A percentile compares a stretch with the other conserved stretches of the same genome.
phyloP scores from a whole-genome alignment of 352 stramenopile genomes.

The Phytopythium vexans region DNA sequence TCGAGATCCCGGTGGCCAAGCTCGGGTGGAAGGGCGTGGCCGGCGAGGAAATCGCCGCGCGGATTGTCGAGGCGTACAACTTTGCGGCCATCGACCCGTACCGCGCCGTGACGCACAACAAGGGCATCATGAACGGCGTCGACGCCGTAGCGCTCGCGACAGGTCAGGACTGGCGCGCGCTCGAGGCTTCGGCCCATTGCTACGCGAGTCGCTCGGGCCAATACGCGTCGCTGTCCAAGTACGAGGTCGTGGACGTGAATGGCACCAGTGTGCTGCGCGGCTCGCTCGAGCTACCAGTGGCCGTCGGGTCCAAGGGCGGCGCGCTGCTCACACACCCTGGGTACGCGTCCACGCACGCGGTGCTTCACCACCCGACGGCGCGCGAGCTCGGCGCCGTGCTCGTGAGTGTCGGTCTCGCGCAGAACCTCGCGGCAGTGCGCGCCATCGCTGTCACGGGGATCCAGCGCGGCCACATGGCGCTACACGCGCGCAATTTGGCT shows the following conservation, averaged over 20 bases:
- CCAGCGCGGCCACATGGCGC: slow-evolving; percentile 85
- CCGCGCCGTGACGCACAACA: slow-evolving; percentile 87
- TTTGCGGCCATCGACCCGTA: slow-evolving; percentile 83
- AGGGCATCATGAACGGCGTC: slow-evolving; percentile 89
- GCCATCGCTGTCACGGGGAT: slow-evolving; percentile 86
- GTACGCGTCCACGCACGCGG: slow-evolving; percentile 72
- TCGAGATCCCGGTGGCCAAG: slow-evolving; percentile 71
- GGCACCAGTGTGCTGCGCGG: slow-evolving; percentile 56
- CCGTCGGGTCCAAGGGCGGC: slow-evolving; percentile 80
- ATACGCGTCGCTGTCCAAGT: slow-evolving; percentile 80
- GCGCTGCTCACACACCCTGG: slow-evolving; percentile 80
- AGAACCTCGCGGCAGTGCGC: slow-evolving; percentile 85
- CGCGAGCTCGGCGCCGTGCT: slow-evolving; percentile 65
- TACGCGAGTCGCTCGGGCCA: slow-evolving; percentile 75
- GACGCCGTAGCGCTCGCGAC: slow-evolving; percentile 79
- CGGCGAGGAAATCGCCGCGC: slow-evolving; percentile 63
- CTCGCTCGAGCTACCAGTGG: slow-evolving; percentile 73
- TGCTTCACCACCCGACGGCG: slow-evolving; percentile 69
- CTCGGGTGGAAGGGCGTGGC: slow-evolving; percentile 82
- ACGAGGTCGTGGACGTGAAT: slow-evolving; percentile 46
- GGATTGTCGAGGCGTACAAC: slow-evolving; percentile 83
- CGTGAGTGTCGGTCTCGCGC: slow-evolving; percentile 75
- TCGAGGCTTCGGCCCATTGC: slow-evolving; percentile 80
- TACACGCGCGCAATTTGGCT: slow-evolving; percentile 84
- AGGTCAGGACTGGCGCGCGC: slow-evolving; percentile 83